Percentiles rank a stretch among this genome's conserved stretches.
These are phyloP conservation scores for Pyrenophora graminea DNA, from an alignment of 2,329 filamentous ascomycete genomes.

Conservation along the genomic window DNA sequence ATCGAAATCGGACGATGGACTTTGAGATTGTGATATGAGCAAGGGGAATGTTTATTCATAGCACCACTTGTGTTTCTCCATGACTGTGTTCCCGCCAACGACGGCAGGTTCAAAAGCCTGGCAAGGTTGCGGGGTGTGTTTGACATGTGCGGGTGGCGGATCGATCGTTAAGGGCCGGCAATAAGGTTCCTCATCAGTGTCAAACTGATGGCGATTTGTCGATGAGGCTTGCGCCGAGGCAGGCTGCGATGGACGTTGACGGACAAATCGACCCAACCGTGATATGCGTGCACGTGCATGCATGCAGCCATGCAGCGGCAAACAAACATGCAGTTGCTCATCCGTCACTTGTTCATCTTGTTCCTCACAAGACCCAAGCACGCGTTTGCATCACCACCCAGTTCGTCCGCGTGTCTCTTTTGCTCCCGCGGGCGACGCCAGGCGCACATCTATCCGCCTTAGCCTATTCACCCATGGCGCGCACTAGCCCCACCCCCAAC, in stretches of 20 bases:
- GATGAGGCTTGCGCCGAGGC: neutral
- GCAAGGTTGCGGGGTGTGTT: conserved; percentile 1
- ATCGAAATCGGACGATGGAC: no score
- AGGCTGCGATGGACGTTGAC: neutral
- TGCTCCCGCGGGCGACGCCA: neutral
- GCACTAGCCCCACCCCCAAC: neutral
- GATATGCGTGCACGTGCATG: no score
- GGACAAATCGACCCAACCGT: no score
- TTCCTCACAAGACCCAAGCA: neutral
- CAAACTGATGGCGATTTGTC: neutral
- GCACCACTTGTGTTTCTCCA: no score
- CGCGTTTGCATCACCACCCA: neutral
- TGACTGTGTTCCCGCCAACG: no score
- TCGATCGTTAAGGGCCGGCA: neutral
- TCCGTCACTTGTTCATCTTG: neutral
- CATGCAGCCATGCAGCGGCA: no score
- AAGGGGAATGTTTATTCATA: no score
- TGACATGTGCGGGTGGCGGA: conserved; percentile 2
- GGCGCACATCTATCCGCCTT: neutral
- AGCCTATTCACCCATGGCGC: neutral
- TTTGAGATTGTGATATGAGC: no score
- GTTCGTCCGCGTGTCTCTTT: neutral
- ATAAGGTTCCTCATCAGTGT: conserved; percentile 8
- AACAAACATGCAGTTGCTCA: no score
- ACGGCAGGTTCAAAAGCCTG: neutral